phyloP scores from a whole-genome alignment of 805 yeast species.

The Myxozyma neotropica region DNA sequence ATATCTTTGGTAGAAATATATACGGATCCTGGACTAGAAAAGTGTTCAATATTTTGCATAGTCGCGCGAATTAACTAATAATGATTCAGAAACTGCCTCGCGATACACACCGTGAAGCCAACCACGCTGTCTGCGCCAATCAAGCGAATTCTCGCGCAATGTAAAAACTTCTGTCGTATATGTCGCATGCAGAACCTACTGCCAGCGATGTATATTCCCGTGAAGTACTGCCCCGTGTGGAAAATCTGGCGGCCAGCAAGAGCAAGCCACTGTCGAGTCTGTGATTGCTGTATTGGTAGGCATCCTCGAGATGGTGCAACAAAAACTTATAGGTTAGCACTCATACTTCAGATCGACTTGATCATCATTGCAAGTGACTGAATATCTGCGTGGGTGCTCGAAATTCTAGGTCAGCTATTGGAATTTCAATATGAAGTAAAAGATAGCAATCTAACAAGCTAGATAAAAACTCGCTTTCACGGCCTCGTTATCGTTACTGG shows the following conservation, averaged over 20 bases:
- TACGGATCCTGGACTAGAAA: too few relatives aligned
- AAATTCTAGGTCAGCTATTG: slow-evolving; percentile 12
- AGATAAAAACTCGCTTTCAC: slow-evolving; percentile 8
- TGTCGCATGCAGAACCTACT: not conserved
- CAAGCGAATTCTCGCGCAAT: too few relatives aligned
- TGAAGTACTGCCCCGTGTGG: slow-evolving; percentile 16
- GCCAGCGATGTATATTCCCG: not conserved
- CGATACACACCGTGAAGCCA: too few relatives aligned
- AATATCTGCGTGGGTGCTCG: slow-evolving; percentile 17
- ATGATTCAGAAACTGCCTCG: too few relatives aligned
- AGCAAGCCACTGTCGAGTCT: slow-evolving; percentile 15
- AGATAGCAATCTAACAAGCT: not conserved
- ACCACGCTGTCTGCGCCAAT: too few relatives aligned
- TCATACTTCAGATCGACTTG: slow-evolving; percentile 3
- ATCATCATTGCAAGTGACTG: slow-evolving; percentile 22
- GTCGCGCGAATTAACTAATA: too few relatives aligned
- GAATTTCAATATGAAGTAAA: too few relatives aligned
- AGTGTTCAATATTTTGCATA: too few relatives aligned
- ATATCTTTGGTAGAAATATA: not conserved
- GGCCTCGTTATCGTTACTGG: not conserved
- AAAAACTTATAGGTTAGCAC: not conserved
- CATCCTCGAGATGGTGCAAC: too few relatives aligned
- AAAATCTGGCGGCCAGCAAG: slow-evolving; percentile 20
- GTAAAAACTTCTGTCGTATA: not conserved
- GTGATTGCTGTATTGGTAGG: slow-evolving; percentile 17